Conservation (phyloP, 1,139 yeast genomes). For the Cylindricascospora bacillispora region DNA sequence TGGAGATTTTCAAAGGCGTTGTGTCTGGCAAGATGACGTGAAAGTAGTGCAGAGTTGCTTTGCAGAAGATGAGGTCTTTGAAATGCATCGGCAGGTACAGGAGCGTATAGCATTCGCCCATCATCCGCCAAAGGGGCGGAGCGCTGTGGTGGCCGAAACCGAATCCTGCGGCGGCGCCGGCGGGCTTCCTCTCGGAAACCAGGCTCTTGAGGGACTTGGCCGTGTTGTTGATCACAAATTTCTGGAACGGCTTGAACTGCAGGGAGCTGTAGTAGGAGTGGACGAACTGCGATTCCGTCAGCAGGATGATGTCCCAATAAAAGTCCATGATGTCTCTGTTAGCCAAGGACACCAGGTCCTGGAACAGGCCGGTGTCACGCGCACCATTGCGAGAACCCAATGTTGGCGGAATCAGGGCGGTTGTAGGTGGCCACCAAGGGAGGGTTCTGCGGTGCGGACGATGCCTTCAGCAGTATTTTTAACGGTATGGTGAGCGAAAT, state of each 20-base stretch:
- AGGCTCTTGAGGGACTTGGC: slow-evolving; percentile 6
- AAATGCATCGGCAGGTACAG: slow-evolving; percentile 16
- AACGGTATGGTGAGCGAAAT: slow-evolving; percentile 14
- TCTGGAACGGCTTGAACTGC: slow-evolving; percentile 10
- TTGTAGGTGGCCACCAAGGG: slow-evolving; percentile 7
- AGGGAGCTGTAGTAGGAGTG: slow-evolving; percentile 5
- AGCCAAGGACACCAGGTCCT: slow-evolving; percentile 1
- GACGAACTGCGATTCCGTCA: slow-evolving; percentile 20
- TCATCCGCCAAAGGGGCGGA: slow-evolving; percentile 12
- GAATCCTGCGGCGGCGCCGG: too few relatives aligned
- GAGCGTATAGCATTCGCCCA: slow-evolving; percentile 15
- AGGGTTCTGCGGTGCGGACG: slow-evolving; percentile 1
- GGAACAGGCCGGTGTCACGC: slow-evolving; percentile 20
- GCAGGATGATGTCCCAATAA: slow-evolving; percentile 23
- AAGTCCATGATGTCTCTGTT: slow-evolving; percentile 13
- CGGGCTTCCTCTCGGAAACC: neutral
- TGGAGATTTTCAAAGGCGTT: slow-evolving; percentile 7
- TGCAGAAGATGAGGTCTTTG: slow-evolving; percentile 16
- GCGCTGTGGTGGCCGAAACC: neutral
- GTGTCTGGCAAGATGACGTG: slow-evolving; percentile 13
- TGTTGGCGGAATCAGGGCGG: slow-evolving; percentile 6
- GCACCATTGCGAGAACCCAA: slow-evolving; percentile 21
- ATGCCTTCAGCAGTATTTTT: slow-evolving; percentile 10
- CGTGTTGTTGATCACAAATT: slow-evolving; percentile 10
- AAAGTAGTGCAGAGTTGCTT: slow-evolving; percentile 9